Conservation (phyloP, 2,329 filamentous ascomycete genomes). For the Zymoseptoria pseudotritici region DNA sequence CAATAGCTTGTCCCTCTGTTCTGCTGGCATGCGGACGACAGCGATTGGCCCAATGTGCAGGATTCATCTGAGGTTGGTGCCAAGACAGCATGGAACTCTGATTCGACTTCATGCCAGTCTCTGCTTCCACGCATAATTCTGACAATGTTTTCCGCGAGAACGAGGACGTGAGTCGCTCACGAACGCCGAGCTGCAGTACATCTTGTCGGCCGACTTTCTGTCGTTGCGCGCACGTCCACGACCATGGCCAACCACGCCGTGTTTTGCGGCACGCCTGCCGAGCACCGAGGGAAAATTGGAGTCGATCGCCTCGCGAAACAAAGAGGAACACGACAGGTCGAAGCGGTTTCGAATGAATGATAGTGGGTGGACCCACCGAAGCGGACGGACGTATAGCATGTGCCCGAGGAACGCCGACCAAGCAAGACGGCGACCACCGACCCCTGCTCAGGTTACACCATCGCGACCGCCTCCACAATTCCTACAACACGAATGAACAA, state of each 20-base stretch:
- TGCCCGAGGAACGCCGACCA: background rate
- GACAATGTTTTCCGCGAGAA: too few species aligned
- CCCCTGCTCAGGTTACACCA: background rate
- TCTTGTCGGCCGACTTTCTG: background rate
- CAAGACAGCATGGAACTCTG: too few species aligned
- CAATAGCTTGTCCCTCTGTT: too few species aligned
- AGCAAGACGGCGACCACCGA: background rate
- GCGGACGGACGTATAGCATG: background rate
- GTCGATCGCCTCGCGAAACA: background rate
- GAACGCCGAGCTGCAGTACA: too few species aligned
- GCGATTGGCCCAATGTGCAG: too few species aligned
- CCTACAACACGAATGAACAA: background rate
- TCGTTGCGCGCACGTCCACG: background rate
- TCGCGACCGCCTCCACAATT: background rate
- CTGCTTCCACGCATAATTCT: too few species aligned
- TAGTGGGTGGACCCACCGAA: background rate
- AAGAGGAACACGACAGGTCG: background rate
- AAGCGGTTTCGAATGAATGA: background rate
- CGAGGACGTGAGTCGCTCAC: too few species aligned
- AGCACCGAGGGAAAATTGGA: too few species aligned
- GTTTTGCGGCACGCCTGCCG: background rate
- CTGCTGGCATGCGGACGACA: too few species aligned
- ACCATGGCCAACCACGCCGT: background rate
- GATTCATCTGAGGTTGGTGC: too few species aligned
- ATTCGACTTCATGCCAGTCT: too few species aligned